phyloP scores from a whole-genome alignment of 2,329 filamentous ascomycete species.

The Teratosphaeria epicoccoides region DNA sequence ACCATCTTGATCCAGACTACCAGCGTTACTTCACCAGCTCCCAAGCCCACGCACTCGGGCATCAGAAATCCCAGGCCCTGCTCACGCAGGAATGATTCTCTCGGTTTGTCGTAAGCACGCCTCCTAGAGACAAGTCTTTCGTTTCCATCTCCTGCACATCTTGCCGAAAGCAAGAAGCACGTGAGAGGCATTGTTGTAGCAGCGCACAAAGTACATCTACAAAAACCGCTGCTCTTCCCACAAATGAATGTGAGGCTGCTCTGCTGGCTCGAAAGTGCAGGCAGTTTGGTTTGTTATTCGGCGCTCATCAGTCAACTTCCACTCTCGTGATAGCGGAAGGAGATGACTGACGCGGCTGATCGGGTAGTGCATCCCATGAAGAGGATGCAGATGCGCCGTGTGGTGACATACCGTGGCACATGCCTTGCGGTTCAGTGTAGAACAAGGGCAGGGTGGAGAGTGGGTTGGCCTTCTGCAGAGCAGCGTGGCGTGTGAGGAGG shows the following conservation, averaged over 20 bases:
- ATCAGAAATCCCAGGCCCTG: slow-evolving; percentile 12
- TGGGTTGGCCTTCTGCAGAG: slow-evolving; percentile 28
- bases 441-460: slow-evolving; percentile 38
- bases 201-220: slow-evolving; percentile 89
- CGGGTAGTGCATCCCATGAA: slow-evolving; percentile 25
- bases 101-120: slow-evolving; percentile 69
- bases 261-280: slow-evolving; percentile 10
- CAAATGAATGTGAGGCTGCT: slow-evolving; percentile 13
- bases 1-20: slow-evolving; percentile 8
- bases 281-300: slow-evolving; percentile 31
- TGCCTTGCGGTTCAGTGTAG: slow-evolving; percentile 29
- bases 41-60: not conserved
- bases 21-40: slow-evolving; percentile 18
- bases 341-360: slow-evolving; percentile 60
- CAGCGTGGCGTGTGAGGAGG: slow-evolving; percentile 36
- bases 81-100: slow-evolving; percentile 36
- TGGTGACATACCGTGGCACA: slow-evolving; percentile 42
- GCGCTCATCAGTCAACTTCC: slow-evolving; percentile 47
- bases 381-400: slow-evolving; percentile 34
- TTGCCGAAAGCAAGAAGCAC: slow-evolving; percentile 9
- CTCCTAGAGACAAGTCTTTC: slow-evolving; percentile 87
- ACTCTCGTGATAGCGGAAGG: slow-evolving; percentile 32
- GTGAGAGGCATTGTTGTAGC: slow-evolving; percentile 49
- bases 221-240: slow-evolving; percentile 68
- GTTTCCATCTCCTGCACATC: slow-evolving; percentile 54